Percentiles rank a stretch among this genome's conserved stretches.
phyloP scores from a whole-genome alignment of 2,329 filamentous ascomycete species.

The Orbilia brochopaga region DNA sequence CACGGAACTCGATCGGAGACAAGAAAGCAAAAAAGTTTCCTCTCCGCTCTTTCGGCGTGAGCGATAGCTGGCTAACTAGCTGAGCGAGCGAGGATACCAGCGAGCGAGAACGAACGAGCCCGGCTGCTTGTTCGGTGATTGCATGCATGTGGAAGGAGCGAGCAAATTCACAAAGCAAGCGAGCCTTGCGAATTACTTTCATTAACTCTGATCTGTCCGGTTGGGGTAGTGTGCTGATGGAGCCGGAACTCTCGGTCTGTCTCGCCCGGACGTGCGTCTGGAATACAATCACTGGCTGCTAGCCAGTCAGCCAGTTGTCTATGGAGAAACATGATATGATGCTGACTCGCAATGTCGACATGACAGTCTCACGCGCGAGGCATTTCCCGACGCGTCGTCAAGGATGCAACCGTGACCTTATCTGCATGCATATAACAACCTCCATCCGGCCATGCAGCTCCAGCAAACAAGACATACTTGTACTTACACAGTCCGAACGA shows the following conservation, averaged over 20 bases:
- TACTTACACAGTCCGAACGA: neutral
- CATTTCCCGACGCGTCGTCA: conserved; percentile 6
- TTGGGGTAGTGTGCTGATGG: neutral
- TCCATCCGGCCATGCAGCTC: conserved; percentile 1
- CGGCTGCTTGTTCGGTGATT: conserved; percentile 24
- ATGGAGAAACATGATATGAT: neutral
- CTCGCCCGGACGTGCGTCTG: too few relatives aligned
- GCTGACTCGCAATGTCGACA: neutral
- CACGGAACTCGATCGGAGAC: neutral
- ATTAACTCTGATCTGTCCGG: too few relatives aligned
- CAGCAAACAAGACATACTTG: neutral
- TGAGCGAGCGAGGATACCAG: conserved; percentile 19
- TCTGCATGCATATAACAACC: neutral
- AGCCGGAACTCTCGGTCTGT: conserved; percentile 5
- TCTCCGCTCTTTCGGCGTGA: conserved; percentile 33
- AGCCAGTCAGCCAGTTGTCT: neutral
- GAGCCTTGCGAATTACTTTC: too few relatives aligned
- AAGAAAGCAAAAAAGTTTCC: conserved; percentile 15
- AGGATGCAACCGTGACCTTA: neutral
- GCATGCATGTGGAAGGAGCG: conserved; percentile 41
- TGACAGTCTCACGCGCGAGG: neutral
- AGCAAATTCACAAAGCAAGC: conserved; percentile 7
- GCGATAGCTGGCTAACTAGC: conserved; percentile 27
- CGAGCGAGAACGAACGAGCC: too few relatives aligned
- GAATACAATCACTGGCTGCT: too few relatives aligned